Base-by-base conservation (phyloP, 2,329 filamentous ascomycete genomes). In the Exserohilum turcica region DNA sequence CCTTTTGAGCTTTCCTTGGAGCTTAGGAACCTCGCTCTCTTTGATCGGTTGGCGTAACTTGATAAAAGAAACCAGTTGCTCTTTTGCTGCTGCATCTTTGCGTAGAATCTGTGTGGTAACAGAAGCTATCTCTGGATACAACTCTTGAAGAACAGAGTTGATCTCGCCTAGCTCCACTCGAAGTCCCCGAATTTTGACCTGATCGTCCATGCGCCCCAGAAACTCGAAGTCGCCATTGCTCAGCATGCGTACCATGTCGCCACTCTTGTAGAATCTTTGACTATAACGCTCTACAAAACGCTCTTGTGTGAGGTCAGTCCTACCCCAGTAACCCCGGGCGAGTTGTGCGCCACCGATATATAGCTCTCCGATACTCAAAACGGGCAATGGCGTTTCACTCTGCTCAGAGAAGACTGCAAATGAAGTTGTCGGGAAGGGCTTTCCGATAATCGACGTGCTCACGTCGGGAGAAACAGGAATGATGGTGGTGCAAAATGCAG, bases 261-360 rank as follows among this genome's bases (percentile, higher is more conserved):
- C 74, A 46, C 64, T 74, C 43, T 68, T 73, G 51, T 76, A 77
- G 52, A 74, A 70, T 24, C 67, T 64, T 35, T 72, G 67, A 0
- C 68, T 68, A 48, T 63, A 60, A 28, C 57, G 59, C 7, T 51
- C 47, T 6, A 75, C 59, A 35, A 76, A 76, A 27, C 56, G 63
- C 5, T 72, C 61, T 3, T 60, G 51, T 2, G 71, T 74, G 7
- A 75, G 64, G 36, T 65, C 54, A 7, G 59, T 6, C 16, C 72
- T 74, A 33, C 74, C 67, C 48, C 77, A 65, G 48, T 81, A 81
- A 10, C 75, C 78, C 33, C 76, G 65, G 15, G 78, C 78, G 4
- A 81, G 64, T 57, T 80, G 78, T 8, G 73, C 66, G 9, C 79
- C 79, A 35, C 76, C 76, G 40, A 81, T 77, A 39, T 75, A 78